Percentiles rank a stretch among this genome's conserved stretches.
Conservation (phyloP, 75 land plant species). For the Picea glauca region DNA sequence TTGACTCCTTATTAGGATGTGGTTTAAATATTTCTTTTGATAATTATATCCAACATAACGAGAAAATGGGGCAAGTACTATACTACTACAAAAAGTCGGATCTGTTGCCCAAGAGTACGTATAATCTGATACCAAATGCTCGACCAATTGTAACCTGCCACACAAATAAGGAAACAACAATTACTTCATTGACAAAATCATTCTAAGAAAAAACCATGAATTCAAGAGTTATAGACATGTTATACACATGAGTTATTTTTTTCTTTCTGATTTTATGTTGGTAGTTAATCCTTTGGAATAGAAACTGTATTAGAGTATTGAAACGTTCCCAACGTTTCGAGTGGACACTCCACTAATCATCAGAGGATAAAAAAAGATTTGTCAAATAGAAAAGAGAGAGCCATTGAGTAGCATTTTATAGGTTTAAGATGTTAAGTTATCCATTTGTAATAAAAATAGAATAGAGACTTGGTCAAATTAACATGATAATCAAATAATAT, state of each 20-base stretch:
- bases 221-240: not conserved
- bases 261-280: not conserved
- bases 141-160: slow-evolving; percentile 62
- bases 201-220: not conserved
- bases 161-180: not conserved
- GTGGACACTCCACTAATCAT: too few relatives aligned
- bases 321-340: too few relatives aligned
- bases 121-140: slow-evolving; percentile 54
- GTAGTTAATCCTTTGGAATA: too few relatives aligned
- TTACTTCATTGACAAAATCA: not conserved
- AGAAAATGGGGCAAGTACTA: not conserved
- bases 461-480: too few relatives aligned
- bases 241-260: not conserved
- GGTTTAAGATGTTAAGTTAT: too few relatives aligned
- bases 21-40: too few relatives aligned
- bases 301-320: too few relatives aligned
- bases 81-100: slow-evolving; percentile 43
- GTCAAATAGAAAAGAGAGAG: too few relatives aligned
- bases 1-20: too few relatives aligned
- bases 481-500: too few relatives aligned
- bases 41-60: not conserved
- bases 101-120: slow-evolving; percentile 31
- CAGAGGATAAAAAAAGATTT: not conserved
- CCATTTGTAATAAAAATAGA: too few relatives aligned
- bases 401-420: too few relatives aligned